Base-by-base conservation (phyloP, 257 asterid genomes). In the Rubia yunnanensis region DNA sequence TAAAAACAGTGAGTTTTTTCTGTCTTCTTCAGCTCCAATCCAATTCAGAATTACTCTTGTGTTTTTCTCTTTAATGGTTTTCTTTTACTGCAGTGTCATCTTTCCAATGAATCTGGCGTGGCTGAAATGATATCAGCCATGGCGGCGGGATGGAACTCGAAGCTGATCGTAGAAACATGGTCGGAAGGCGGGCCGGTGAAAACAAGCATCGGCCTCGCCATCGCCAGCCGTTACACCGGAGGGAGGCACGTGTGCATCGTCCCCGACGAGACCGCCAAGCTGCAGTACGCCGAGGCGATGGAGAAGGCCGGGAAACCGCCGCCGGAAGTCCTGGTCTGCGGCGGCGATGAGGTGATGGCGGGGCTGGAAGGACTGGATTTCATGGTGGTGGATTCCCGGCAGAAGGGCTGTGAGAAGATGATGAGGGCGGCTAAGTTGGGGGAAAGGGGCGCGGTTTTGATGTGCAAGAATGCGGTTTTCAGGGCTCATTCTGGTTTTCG, bases 81-180 rank as follows among this genome's bases (percentile, higher is more conserved):
- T 75, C 22, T 22, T 11, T 22, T 6, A 34, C 20, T 72, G 65
- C 72, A 91, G 98, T 82, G 95, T 73, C 64, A 80, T 34, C 34
- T 64, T 44, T 67, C 34, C 54, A 54, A 66, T 26, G 92, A 83
- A 74, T 84, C 92, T 0, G 75, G 95, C 9, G 89, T 82, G 5
- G 95, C 95, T 1, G 97, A 92, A 63, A 38, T 87, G 2, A 72
- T 89, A 4, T 87, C 97, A 0, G 89, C 96, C 71, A 85, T 87
- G 96, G 98, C 97, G 0, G 97, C 96, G 0, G 97, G 98, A 11
- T 89, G 96, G 95, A 81, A 87, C 59, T 87, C 98, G 1, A 71
- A 77, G 23, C 41, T 87, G 53, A 83, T 92, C 1, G 96, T 89
- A 30, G 98, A 92, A 66, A 81, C 96, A 56, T 92, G 98, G 98